These are phyloP conservation scores for Grosmannia penicillata DNA, from an alignment of 2,329 filamentous ascomycete species.

Conservation along the genomic window DNA sequence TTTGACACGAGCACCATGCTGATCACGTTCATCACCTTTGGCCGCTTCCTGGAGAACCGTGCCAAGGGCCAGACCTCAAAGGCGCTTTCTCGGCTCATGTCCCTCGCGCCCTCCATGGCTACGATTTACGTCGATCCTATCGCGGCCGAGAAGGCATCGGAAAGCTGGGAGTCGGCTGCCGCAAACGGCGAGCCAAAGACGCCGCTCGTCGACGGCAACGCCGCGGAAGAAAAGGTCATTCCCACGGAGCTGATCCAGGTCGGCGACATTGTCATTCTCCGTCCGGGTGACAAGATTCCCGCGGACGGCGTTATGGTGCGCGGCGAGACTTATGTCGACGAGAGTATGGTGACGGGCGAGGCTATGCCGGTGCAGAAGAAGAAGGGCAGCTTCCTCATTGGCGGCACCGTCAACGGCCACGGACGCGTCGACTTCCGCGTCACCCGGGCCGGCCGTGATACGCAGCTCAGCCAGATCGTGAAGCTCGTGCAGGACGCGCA, in stretches of 20 bases:
- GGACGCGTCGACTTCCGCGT: constrained; percentile 87
- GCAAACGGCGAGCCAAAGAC: constrained; percentile 27
- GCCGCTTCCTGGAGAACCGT: constrained; percentile 81
- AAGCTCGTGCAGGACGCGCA: constrained; percentile 97
- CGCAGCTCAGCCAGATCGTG: constrained; percentile 94
- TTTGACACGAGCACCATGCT: constrained; percentile 99
- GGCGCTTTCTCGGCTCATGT: constrained; percentile 88
- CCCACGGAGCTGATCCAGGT: constrained; percentile 90
- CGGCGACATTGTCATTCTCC: constrained; percentile 81
- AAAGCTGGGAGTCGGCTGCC: constrained; percentile 48
- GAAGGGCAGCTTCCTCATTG: constrained; percentile 66
- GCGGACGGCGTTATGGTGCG: constrained; percentile 78
- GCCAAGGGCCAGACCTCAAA: constrained; percentile 95
- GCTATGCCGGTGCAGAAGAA: constrained; percentile 89
- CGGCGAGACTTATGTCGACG: constrained; percentile 87
- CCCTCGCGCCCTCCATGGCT: constrained; percentile 86
- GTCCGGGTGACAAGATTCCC: constrained; percentile 91
- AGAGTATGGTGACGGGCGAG: constrained; percentile 98
- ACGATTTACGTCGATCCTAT: constrained; percentile 93
- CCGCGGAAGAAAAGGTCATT: constrained; percentile 70
- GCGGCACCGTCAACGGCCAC: constrained; percentile 88
- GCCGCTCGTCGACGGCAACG: constrained; percentile 34
- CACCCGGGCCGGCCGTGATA: constrained; percentile 83
- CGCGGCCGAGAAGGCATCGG: constrained; percentile 78
- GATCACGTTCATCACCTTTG: constrained; percentile 85